Evolutionary conservation across 1,139 yeast genomes (phyloP).

Genomic region (Pichia terricola): DNA sequence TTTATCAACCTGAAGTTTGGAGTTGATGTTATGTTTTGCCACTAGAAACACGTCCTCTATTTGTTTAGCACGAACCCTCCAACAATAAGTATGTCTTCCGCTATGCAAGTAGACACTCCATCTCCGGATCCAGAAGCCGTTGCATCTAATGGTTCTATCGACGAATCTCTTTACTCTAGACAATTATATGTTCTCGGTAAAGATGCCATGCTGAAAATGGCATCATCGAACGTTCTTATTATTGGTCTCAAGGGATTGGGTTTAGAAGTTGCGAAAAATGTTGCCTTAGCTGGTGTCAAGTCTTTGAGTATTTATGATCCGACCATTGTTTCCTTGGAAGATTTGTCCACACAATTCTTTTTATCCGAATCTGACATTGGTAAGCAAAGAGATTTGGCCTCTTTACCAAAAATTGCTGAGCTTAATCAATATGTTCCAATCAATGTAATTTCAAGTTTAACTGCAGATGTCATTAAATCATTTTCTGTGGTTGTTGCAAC

Average conservation of each 20-base stretch:
- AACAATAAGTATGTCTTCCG: slow-evolving; percentile 1
- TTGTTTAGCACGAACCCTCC: no score
- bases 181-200: slow-evolving; percentile 90
- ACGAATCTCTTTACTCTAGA: slow-evolving; percentile 90
- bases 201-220: slow-evolving; percentile 98
- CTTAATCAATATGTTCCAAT: slow-evolving; percentile 87
- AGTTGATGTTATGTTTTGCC: no score
- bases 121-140: slow-evolving; percentile 23
- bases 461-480: slow-evolving; percentile 40
- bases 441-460: slow-evolving; percentile 48
- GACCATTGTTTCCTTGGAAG: slow-evolving; percentile 50
- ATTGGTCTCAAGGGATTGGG: slow-evolving; percentile 90
- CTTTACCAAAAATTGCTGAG: slow-evolving; percentile 62
- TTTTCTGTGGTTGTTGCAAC: slow-evolving; percentile 83
- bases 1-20: no score
- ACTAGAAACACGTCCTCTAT: no score
- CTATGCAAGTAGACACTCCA: slow-evolving; percentile 52
- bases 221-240: slow-evolving; percentile 76
- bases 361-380: slow-evolving; percentile 66
- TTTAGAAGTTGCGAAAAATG: slow-evolving; percentile 90
- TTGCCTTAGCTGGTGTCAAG: slow-evolving; percentile 95
- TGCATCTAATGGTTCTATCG: slow-evolving; percentile 41
- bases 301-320: slow-evolving; percentile 87
- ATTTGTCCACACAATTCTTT: slow-evolving; percentile 86
- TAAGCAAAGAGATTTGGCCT: slow-evolving; percentile 59